Percentiles rank a stretch among this genome's conserved stretches.
These are phyloP conservation scores for Aspergillus pseudotamarii DNA, from an alignment of 2,329 filamentous ascomycete genomes.

Conservation along the genomic window DNA sequence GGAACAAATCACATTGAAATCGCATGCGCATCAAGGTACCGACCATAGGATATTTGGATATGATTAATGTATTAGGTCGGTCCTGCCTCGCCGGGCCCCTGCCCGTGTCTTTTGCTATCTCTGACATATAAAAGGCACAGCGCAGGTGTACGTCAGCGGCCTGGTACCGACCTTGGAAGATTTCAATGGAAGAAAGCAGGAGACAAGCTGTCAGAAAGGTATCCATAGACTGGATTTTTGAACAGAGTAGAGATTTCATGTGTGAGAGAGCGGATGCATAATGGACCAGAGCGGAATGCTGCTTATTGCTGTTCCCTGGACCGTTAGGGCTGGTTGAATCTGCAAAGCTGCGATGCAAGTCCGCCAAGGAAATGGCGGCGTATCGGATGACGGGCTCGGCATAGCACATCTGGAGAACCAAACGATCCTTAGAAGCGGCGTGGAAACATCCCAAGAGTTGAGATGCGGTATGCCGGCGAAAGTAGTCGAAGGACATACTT, in stretches of 20 bases:
- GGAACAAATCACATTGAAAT: too few species aligned
- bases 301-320: neutral
- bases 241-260: neutral
- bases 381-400: neutral
- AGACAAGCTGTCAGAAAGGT: too few species aligned
- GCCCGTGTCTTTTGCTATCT: too few species aligned
- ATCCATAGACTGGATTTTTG: too few species aligned
- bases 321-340: neutral
- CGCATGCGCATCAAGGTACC: too few species aligned
- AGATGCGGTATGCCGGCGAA: neutral
- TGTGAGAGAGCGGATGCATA: neutral
- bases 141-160: too few species aligned
- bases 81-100: too few species aligned
- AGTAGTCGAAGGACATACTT: neutral
- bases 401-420: neutral
- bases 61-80: too few species aligned
- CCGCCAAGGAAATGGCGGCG: neutral
- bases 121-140: too few species aligned
- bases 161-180: too few species aligned
- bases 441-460: neutral
- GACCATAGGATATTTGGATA: too few species aligned
- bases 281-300: neutral
- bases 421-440: neutral
- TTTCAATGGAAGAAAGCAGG: too few species aligned
- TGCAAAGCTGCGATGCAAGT: neutral